Evolutionary conservation across 257 asterid genomes (phyloP).

Genomic region (Ilex asprella): DNA sequence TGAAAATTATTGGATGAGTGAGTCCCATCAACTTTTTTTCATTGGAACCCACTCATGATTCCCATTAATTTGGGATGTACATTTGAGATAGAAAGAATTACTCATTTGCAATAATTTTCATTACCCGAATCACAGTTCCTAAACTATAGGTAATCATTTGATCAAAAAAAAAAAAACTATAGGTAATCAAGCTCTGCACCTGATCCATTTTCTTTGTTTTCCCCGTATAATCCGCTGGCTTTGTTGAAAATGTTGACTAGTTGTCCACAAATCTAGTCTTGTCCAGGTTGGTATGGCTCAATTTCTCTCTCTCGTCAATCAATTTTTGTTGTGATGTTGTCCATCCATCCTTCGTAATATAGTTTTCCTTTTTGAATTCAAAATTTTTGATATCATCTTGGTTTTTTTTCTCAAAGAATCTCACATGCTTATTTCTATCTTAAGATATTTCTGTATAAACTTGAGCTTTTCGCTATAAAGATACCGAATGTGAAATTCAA

Average conservation of each 20-base stretch:
- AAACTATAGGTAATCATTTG: too few relatives aligned
- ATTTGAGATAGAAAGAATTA: too few relatives aligned
- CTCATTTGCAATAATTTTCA: not conserved
- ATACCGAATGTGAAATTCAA: not conserved
- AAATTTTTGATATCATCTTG: conserved; percentile 2
- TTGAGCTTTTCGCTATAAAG: not conserved
- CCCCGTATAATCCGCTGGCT: too few relatives aligned
- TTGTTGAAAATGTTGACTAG: not conserved
- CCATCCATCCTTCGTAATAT: conserved; percentile 1
- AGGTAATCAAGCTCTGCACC: conserved; percentile 5
- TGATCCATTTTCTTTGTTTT: conserved; percentile 3
- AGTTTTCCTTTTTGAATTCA: conserved; percentile 9
- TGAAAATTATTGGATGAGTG: too few relatives aligned
- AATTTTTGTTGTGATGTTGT: conserved; percentile 6
- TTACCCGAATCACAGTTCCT: not conserved
- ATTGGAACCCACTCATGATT: too few relatives aligned
- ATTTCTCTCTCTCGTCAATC: not conserved
- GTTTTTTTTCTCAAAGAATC: not conserved
- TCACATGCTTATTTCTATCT: not conserved
- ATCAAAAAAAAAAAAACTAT: too few relatives aligned
- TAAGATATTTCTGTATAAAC: not conserved
- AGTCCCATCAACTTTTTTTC: too few relatives aligned
- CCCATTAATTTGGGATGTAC: too few relatives aligned
- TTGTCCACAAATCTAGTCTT: not conserved
- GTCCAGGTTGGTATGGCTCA: too few relatives aligned